Percentiles rank a stretch among this genome's conserved stretches.
These are phyloP conservation scores for Fusarium penzigii DNA, from an alignment of 2,329 filamentous ascomycete species.

Conservation along the genomic window DNA sequence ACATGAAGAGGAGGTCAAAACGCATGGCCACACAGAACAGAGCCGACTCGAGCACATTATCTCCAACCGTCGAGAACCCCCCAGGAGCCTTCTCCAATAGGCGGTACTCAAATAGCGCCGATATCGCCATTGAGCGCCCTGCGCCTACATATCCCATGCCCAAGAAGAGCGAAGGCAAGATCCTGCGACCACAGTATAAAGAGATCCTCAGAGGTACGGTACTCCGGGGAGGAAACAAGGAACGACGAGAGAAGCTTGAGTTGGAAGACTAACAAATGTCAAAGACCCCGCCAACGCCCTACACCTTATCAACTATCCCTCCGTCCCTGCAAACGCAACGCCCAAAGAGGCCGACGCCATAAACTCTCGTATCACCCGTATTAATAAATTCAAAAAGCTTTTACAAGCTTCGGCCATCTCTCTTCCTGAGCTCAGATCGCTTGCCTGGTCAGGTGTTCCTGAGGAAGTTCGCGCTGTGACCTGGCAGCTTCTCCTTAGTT, in stretches of 20 bases:
- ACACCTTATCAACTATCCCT: constrained; percentile 87
- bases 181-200: constrained; percentile 94
- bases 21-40: constrained; percentile 49
- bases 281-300: constrained; percentile 85
- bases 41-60: constrained; percentile 32
- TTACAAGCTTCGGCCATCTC: constrained; percentile 90
- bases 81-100: constrained; percentile 46
- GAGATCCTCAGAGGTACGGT: constrained; percentile 75
- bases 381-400: constrained; percentile 98
- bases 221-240: background rate
- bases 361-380: constrained; percentile 84
- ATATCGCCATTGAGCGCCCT: constrained; percentile 90
- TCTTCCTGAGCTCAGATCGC: constrained; percentile 75
- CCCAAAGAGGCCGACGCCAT: constrained; percentile 85
- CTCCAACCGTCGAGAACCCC: constrained; percentile 39
- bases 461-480: constrained; percentile 97
- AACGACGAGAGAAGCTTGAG: too few species aligned
- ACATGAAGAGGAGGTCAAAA: constrained; percentile 75
- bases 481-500: constrained; percentile 96
- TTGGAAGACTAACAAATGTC: constrained; percentile 14
- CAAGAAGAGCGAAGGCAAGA: constrained; percentile 91
- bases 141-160: constrained; percentile 81
- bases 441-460: constrained; percentile 93
- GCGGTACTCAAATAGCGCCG: constrained; percentile 79
- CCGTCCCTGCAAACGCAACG: constrained; percentile 70